Evolutionary conservation across 1,284 basidiomycete species (phyloP).

Genomic region (Apiotrichum akiyoshidainum): DNA sequence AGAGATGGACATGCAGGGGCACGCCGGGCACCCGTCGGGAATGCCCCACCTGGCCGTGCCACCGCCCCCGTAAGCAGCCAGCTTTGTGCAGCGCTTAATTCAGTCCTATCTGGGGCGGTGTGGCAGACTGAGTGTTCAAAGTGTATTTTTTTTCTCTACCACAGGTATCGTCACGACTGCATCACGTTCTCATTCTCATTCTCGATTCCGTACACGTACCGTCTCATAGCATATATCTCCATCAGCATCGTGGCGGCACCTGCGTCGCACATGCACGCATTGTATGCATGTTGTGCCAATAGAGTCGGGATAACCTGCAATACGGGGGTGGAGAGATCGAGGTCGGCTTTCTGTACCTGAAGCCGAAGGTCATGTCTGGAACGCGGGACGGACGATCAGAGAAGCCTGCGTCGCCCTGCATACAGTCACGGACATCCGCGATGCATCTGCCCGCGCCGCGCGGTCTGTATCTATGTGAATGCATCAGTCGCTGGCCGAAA

Average conservation of each 20-base stretch:
- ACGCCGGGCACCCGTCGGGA: too few relatives aligned
- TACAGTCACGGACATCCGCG: too few relatives aligned
- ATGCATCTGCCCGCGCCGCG: too few relatives aligned
- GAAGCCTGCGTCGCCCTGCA: too few relatives aligned
- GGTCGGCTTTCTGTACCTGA: too few relatives aligned
- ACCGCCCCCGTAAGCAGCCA: not conserved
- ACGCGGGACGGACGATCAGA: too few relatives aligned
- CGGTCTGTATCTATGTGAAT: too few relatives aligned
- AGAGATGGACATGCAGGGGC: constrained; percentile 1
- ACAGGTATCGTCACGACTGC: too few relatives aligned
- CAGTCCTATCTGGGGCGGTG: not conserved
- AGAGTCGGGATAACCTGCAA: not conserved
- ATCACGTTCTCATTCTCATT: not conserved
- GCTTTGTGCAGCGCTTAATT: not conserved
- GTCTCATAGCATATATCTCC: not conserved
- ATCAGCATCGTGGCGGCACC: not conserved
- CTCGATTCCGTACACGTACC: not conserved
- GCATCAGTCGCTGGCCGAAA: too few relatives aligned
- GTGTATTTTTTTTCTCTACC: too few relatives aligned
- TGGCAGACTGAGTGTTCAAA: not conserved
- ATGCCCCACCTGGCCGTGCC: not conserved
- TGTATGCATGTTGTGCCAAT: constrained; percentile 1
- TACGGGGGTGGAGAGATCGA: too few relatives aligned
- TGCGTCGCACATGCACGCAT: not conserved
- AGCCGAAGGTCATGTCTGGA: too few relatives aligned